These are phyloP conservation scores for Claviceps monticola DNA, from an alignment of 2,329 filamentous ascomycete species.

Conservation along the genomic window DNA sequence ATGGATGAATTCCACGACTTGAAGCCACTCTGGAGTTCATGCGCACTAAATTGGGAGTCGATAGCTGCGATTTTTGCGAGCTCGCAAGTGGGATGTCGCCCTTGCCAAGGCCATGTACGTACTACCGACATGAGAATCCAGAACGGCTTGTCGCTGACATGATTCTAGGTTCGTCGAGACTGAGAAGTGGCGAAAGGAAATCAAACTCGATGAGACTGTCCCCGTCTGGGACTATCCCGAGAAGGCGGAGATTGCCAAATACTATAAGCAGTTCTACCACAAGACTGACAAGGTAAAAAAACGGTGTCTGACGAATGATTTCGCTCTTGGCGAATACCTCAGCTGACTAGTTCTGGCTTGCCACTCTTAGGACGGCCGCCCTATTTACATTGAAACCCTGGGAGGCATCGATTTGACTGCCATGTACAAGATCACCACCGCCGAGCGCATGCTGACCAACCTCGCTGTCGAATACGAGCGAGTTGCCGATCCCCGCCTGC, in stretches of 20 bases:
- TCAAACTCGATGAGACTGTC: constrained; percentile 68
- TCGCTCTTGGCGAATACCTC: not conserved
- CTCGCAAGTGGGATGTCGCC: constrained; percentile 86
- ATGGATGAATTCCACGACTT: not conserved
- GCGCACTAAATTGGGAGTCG: not conserved
- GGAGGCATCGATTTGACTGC: constrained; percentile 82
- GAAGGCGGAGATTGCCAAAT: constrained; percentile 70
- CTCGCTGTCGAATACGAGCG: constrained; percentile 97
- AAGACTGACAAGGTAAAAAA: constrained; percentile 66
- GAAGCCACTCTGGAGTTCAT: too few relatives aligned
- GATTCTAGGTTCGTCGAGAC: constrained; percentile 66
- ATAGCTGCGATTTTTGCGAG: constrained; percentile 78
- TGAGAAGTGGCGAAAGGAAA: constrained; percentile 84
- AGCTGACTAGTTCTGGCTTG: not conserved
- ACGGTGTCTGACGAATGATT: not conserved
- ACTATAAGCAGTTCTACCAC: constrained; percentile 98
- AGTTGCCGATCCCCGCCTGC: constrained; percentile 80
- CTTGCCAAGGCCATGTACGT: constrained; percentile 75
- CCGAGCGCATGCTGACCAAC: constrained; percentile 91
- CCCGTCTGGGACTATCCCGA: constrained; percentile 77
- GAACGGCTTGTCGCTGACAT: not conserved
- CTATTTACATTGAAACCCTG: constrained; percentile 92
- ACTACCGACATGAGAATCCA: not conserved
- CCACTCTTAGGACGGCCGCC: constrained; percentile 68
- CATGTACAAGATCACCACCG: constrained; percentile 86